Conservation (phyloP, 371 early-diverging fungal species). For the Quaeritorhiza haematococci region DNA sequence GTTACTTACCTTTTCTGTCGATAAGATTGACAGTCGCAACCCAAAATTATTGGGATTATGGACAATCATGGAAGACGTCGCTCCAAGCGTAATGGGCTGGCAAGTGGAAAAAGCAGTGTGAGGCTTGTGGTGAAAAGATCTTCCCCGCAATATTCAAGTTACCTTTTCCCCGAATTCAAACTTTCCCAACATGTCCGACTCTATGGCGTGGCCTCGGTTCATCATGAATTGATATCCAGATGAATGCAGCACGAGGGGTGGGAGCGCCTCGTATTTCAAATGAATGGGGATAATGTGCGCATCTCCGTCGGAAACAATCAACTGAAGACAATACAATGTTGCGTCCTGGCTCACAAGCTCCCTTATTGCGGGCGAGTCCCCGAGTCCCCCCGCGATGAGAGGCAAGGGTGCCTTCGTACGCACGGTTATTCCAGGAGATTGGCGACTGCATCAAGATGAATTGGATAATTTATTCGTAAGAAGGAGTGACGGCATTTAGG, state of each 20-base stretch:
- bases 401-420: too few relatives aligned
- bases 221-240: background rate
- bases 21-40: constrained; percentile 6
- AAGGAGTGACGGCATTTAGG: too few relatives aligned
- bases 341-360: too few relatives aligned
- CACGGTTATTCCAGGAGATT: too few relatives aligned
- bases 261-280: too few relatives aligned
- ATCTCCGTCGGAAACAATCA: too few relatives aligned
- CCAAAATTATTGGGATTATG: constrained; percentile 34
- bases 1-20: constrained; percentile 7
- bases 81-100: constrained; percentile 27
- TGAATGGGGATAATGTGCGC: too few relatives aligned
- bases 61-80: constrained; percentile 14
- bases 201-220: background rate
- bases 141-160: constrained; percentile 11
- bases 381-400: too few relatives aligned
- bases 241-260: background rate
- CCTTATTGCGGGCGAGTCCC: too few relatives aligned
- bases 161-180: constrained; percentile 10
- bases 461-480: too few relatives aligned
- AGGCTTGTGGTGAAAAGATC: background rate
- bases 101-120: background rate
- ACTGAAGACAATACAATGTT: too few relatives aligned
- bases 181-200: background rate
- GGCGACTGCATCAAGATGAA: too few relatives aligned